Evolutionary conservation across 805 yeast species (phyloP).

Genomic region (Starmerella potacharoeniae): DNA sequence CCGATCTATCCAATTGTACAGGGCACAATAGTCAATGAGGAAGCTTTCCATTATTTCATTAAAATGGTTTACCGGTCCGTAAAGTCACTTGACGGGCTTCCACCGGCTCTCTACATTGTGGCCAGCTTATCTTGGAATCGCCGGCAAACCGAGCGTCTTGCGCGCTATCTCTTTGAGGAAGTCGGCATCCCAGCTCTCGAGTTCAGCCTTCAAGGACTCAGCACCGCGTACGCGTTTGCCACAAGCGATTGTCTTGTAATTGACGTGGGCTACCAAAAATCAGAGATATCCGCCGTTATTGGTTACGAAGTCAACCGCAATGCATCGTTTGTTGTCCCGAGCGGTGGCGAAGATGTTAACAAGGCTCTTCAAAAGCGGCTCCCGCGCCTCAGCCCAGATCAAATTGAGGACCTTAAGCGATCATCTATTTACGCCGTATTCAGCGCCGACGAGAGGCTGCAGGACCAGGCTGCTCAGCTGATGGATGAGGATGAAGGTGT

Average conservation of each 20-base stretch:
- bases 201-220: constrained; percentile 54
- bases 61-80: constrained; percentile 41
- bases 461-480: constrained; percentile 6
- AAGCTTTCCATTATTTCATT: constrained; percentile 57
- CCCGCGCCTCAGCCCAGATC: constrained; percentile 45
- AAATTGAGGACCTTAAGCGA: constrained; percentile 62
- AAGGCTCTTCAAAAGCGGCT: constrained; percentile 39
- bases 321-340: constrained; percentile 38
- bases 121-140: constrained; percentile 63
- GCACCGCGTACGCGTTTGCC: constrained; percentile 57
- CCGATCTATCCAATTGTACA: constrained; percentile 52
- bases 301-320: constrained; percentile 54
- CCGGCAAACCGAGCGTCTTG: constrained; percentile 51
- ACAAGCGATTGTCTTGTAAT: constrained; percentile 59
- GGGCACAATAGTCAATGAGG: constrained; percentile 55
- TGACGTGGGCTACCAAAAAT: constrained; percentile 65
- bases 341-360: constrained; percentile 62
- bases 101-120: constrained; percentile 55
- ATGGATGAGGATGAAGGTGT: constrained; percentile 55
- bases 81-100: constrained; percentile 32
- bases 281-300: constrained; percentile 70
- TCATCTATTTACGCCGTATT: constrained; percentile 72
- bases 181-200: constrained; percentile 64
- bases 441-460: constrained; percentile 45
- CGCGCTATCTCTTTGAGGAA: constrained; percentile 64